Percentiles rank a stretch among this genome's conserved stretches.
phyloP scores from a whole-genome alignment of 768 basidiomycete genomes.

The Dacryopinax spathularia region DNA sequence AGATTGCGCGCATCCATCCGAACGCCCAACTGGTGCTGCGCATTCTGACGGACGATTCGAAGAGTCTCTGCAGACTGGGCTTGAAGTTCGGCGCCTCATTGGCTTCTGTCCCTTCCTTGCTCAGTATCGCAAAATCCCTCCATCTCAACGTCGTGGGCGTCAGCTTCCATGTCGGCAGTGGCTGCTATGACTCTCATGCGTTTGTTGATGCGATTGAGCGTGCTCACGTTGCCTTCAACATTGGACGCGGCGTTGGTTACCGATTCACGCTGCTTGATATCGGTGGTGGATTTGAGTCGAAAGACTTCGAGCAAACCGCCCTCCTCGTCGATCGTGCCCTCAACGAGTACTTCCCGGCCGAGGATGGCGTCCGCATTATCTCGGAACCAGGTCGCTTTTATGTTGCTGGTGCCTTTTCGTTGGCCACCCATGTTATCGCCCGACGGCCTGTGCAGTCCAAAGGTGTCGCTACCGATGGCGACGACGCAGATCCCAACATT shows the following conservation, averaged over 20 bases:
- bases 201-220: slow-evolving; percentile 82
- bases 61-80: slow-evolving; percentile 82
- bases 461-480: slow-evolving; percentile 25
- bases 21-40: slow-evolving; percentile 76
- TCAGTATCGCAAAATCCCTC: slow-evolving; percentile 65
- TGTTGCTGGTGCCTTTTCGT: slow-evolving; percentile 79
- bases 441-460: slow-evolving; percentile 37
- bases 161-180: slow-evolving; percentile 95
- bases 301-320: slow-evolving; percentile 69
- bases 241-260: slow-evolving; percentile 71
- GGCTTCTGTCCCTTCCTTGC: slow-evolving; percentile 57
- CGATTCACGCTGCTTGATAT: slow-evolving; percentile 75
- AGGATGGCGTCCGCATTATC: slow-evolving; percentile 55
- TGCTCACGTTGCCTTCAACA: slow-evolving; percentile 71
- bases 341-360: slow-evolving; percentile 61
- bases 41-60: slow-evolving; percentile 96
- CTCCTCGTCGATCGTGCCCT: slow-evolving; percentile 54
- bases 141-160: slow-evolving; percentile 80
- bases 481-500: slow-evolving; percentile 36
- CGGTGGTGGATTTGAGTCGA: slow-evolving; percentile 91
- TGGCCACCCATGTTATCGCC: slow-evolving; percentile 89
- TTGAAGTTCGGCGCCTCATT: slow-evolving; percentile 95
- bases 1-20: slow-evolving; percentile 71
- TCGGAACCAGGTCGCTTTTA: slow-evolving; percentile 94
- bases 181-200: slow-evolving; percentile 82